A percentile compares a stretch with the other conserved stretches of the same genome.
phyloP scores from a whole-genome alignment of 192 early-diverging fungal species.

The Piromyces sp. region DNA sequence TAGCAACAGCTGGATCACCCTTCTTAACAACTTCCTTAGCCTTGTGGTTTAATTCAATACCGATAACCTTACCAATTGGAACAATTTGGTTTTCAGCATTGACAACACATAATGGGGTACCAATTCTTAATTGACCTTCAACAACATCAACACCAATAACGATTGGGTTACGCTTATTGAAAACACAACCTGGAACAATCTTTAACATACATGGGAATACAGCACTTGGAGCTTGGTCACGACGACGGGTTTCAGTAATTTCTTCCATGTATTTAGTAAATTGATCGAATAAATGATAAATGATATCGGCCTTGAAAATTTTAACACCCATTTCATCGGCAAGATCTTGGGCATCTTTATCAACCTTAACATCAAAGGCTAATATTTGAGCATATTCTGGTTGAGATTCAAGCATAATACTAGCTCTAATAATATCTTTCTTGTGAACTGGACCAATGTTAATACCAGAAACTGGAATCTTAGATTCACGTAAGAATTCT shows the following conservation, averaged over 20 bases:
- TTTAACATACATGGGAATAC: slow-evolving; percentile 90
- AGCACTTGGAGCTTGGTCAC: slow-evolving; percentile 70
- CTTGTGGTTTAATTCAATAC: slow-evolving; percentile 89
- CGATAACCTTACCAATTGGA: slow-evolving; percentile 67
- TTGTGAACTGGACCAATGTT: slow-evolving; percentile 97
- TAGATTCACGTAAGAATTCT: slow-evolving; percentile 67
- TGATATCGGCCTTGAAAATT: slow-evolving; percentile 92
- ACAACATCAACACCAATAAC: slow-evolving; percentile 89
- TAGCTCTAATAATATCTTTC: slow-evolving; percentile 82
- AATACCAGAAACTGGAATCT: slow-evolving; percentile 92
- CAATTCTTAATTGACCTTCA: slow-evolving; percentile 70
- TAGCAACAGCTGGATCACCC: slow-evolving; percentile 56
- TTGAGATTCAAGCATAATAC: slow-evolving; percentile 81
- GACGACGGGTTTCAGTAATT: slow-evolving; percentile 67
- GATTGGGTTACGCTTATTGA: slow-evolving; percentile 89
- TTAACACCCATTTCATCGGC: slow-evolving; percentile 81
- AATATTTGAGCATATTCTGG: slow-evolving; percentile 47
- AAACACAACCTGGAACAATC: slow-evolving; percentile 75
- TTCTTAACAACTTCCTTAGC: slow-evolving; percentile 59
- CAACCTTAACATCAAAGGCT: slow-evolving; percentile 58
- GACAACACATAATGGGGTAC: slow-evolving; percentile 84
- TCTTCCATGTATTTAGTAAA: slow-evolving; percentile 64
- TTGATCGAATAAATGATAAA: slow-evolving; percentile 94
- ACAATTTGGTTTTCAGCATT: slow-evolving; percentile 48
- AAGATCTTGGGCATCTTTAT: slow-evolving; percentile 73